Conservation (phyloP, 2,329 filamentous ascomycete genomes). For the Lecanicillium sp. region DNA sequence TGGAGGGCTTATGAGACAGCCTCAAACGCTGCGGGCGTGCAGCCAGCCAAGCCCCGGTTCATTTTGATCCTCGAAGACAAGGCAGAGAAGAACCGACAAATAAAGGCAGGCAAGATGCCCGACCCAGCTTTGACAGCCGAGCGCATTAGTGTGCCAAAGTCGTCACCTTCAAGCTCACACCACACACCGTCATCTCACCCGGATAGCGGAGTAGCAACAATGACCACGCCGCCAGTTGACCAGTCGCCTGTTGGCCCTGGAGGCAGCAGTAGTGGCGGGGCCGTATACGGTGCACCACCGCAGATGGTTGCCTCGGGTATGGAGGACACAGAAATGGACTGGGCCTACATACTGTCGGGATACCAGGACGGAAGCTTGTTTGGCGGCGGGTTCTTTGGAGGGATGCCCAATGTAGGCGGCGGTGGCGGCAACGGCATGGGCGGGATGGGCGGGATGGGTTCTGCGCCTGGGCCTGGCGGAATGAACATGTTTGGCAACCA, state of each 20-base stretch:
- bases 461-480: slow-evolving; percentile 11
- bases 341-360: slow-evolving; percentile 38
- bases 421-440: slow-evolving; percentile 16
- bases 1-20: slow-evolving; percentile 51
- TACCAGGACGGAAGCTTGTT: slow-evolving; percentile 27
- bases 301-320: slow-evolving; percentile 14
- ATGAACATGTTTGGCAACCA: slow-evolving; percentile 21
- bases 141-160: slow-evolving; percentile 3
- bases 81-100: slow-evolving; percentile 25
- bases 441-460: slow-evolving; percentile 14
- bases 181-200: slow-evolving; percentile 11
- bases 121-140: slow-evolving; percentile 3
- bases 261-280: slow-evolving; percentile 8
- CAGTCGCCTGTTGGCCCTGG: slow-evolving; percentile 5
- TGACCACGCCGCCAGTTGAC: slow-evolving; percentile 1
- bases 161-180: slow-evolving; percentile 6
- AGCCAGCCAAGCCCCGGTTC: slow-evolving; percentile 35
- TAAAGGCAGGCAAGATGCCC: slow-evolving; percentile 19
- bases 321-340: slow-evolving; percentile 36
- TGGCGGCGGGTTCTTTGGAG: slow-evolving; percentile 20
- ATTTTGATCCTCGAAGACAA: slow-evolving; percentile 40
- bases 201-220: slow-evolving; percentile 6
- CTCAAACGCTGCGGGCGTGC: slow-evolving; percentile 34
- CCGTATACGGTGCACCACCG: not conserved
- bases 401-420: slow-evolving; percentile 12